These are phyloP conservation scores for Calonectria hongkongensis DNA, from an alignment of 2,329 filamentous ascomycete species.

Conservation along the genomic window DNA sequence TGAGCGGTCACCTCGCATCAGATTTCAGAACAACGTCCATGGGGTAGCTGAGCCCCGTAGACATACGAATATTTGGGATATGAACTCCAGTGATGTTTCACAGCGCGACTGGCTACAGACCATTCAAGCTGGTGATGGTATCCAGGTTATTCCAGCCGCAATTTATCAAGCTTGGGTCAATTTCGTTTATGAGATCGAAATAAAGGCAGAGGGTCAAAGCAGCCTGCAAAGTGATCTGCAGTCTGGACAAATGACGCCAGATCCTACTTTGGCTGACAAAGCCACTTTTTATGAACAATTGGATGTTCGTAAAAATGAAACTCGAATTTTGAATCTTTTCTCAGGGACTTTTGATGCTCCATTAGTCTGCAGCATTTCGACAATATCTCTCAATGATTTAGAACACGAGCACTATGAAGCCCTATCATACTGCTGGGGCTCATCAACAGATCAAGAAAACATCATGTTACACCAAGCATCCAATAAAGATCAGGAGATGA, in stretches of 20 bases:
- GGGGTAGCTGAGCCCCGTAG: slow-evolving; percentile 2
- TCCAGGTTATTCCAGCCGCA: neutral
- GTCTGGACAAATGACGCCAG: neutral
- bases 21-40: slow-evolving; percentile 14
- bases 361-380: slow-evolving; percentile 5
- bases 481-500: neutral
- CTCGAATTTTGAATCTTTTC: slow-evolving; percentile 11
- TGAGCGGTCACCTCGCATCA: neutral
- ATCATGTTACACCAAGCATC: neutral
- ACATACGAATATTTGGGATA: slow-evolving; percentile 20
- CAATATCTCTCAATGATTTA: slow-evolving; percentile 2
- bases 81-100: neutral
- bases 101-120: neutral
- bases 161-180: slow-evolving; percentile 27
- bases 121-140: slow-evolving; percentile 20
- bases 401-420: slow-evolving; percentile 14
- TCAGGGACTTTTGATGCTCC: slow-evolving; percentile 5
- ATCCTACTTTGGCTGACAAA: neutral
- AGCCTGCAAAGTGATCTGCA: neutral
- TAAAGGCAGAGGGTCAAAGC: slow-evolving; percentile 6
- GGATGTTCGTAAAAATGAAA: neutral
- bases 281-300: slow-evolving; percentile 4
- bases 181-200: slow-evolving; percentile 26
- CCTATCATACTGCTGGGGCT: slow-evolving; percentile 20
- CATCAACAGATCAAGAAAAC: neutral